A percentile compares a stretch with the other conserved stretches of the same genome.
These are phyloP conservation scores for Coniochaeta sp. DNA, from an alignment of 2,329 filamentous ascomycete genomes.

Conservation along the genomic window DNA sequence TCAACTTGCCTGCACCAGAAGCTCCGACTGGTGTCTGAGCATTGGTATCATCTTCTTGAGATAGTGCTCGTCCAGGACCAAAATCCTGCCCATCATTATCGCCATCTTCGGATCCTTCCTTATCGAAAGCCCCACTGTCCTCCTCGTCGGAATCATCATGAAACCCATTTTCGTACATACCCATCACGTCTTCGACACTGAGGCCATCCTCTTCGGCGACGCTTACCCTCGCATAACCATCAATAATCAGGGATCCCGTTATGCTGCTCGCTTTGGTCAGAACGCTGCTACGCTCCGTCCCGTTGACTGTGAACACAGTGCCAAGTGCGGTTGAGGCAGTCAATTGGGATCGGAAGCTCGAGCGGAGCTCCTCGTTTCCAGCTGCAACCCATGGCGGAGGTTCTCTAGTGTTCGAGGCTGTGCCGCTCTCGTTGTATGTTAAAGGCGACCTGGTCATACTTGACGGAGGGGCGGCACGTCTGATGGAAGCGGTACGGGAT, in stretches of 20 bases:
- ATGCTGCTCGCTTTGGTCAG: conserved; percentile 68
- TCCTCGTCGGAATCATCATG: conserved; percentile 41
- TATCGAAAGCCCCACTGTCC: conserved; percentile 26
- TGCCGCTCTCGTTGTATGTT: conserved; percentile 16
- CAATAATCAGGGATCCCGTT: conserved; percentile 35
- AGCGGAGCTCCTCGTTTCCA: conserved; percentile 39
- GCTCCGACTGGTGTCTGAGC: conserved; percentile 28
- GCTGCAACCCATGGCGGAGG: conserved; percentile 37
- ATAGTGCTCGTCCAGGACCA: background rate
- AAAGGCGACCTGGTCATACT: conserved; percentile 18
- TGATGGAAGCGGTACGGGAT: conserved; percentile 12
- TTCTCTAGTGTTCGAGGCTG: conserved; percentile 17
- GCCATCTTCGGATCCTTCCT: conserved; percentile 15
- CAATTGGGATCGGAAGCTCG: conserved; percentile 49
- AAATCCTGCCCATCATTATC: conserved; percentile 13
- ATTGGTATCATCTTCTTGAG: conserved; percentile 12
- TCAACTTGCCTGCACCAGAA: conserved; percentile 29
- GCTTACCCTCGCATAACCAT: conserved; percentile 18
- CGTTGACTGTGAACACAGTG: conserved; percentile 30
- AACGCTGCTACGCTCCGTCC: conserved; percentile 80
- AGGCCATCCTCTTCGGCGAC: conserved; percentile 45
- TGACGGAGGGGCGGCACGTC: background rate
- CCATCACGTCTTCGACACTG: conserved; percentile 62
- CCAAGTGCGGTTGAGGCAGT: conserved; percentile 51
- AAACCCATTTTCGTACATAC: conserved; percentile 60